Evolutionary conservation across 805 yeast species (phyloP), one percentile per base, ranked within the genome.

Genomic region (Yarrowia osloensis): DNA sequence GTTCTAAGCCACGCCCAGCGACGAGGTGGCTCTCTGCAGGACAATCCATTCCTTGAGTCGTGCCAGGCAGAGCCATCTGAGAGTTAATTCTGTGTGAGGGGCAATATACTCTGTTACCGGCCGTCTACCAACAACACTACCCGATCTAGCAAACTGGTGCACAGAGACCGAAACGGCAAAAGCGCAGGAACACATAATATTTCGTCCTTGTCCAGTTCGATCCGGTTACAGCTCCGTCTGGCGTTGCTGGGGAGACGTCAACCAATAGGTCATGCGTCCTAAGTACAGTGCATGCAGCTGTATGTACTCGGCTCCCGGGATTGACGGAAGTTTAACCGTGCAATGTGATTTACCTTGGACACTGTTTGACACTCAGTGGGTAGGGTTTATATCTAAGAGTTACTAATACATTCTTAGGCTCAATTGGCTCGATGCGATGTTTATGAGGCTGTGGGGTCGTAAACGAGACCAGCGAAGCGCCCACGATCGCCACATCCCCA

Each of bases 251-350:
- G 49, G 29, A 6, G 19, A 44, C 49, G 47, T 40, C 24, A 13
- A 21, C 47, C 47, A 21, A 13, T 24, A 24, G 19, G 19, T 7
- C 49, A 24, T 44, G 31, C 31, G 52, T 35, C n/a, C 19, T n/a
- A 17, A 31, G 9, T 31, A 50, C 31, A n/a, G 55, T 17, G 22
- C 52, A 47, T 22, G 26, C 50, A 42, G 4, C 5, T 11, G 46
- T 21, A 17, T 47, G 39, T 31, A 31, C 57, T 50, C 55, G 55
- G 57, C 57, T 50, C 57, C 57, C 57, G 57, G 40, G 28, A 50
- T 26, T 31, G 39, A 31, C 57, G 57, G 40, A 50, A 50, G 57
- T 50, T 22, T 29, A 49, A 28, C 47, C 39, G 35, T 9, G 3
- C 47, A 22, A 11, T 42, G 47, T 44, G 49, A 40, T 39, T 39